Conservation (phyloP, 106 monocot genomes). For the Vanilla planifolia region DNA sequence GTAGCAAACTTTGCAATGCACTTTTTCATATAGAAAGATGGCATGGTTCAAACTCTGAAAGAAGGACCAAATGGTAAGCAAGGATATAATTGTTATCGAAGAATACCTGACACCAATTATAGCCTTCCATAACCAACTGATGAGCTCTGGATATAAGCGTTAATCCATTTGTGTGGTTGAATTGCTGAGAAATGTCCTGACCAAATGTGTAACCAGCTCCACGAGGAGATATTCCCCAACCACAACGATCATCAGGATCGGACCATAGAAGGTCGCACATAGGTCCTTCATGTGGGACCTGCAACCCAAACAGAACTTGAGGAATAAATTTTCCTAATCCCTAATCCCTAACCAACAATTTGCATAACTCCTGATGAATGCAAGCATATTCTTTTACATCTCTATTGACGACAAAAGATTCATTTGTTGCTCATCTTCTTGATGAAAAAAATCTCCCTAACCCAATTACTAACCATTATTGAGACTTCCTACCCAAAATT, state of each 20-base stretch:
- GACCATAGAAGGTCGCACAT: constrained; percentile 94
- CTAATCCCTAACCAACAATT: too few species aligned
- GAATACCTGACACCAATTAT: constrained; percentile 58
- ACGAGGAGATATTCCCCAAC: constrained; percentile 89
- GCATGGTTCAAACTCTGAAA: too few species aligned
- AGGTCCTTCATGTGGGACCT: constrained; percentile 92
- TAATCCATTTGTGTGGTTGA: constrained; percentile 72
- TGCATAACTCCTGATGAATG: too few species aligned
- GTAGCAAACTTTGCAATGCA: too few species aligned
- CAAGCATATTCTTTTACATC: constrained; percentile 4
- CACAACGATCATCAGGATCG: constrained; percentile 88
- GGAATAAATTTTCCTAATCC: too few species aligned
- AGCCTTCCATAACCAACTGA: constrained; percentile 83
- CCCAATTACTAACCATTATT: too few species aligned
- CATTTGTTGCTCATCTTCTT: too few species aligned
- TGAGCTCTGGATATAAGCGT: constrained; percentile 57
- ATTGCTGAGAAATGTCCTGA: constrained; percentile 62
- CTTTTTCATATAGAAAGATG: too few species aligned
- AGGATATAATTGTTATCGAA: neutral
- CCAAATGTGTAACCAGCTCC: constrained; percentile 84
- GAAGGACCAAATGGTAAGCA: neutral
- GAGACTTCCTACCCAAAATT: too few species aligned
- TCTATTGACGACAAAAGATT: too few species aligned
- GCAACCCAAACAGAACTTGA: constrained; percentile 3
- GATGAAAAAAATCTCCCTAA: neutral